Evolutionary conservation across 148 eudicot genomes (phyloP), one percentile per base, ranked within the genome.

Genomic region (Chenopodium quinoa): DNA sequence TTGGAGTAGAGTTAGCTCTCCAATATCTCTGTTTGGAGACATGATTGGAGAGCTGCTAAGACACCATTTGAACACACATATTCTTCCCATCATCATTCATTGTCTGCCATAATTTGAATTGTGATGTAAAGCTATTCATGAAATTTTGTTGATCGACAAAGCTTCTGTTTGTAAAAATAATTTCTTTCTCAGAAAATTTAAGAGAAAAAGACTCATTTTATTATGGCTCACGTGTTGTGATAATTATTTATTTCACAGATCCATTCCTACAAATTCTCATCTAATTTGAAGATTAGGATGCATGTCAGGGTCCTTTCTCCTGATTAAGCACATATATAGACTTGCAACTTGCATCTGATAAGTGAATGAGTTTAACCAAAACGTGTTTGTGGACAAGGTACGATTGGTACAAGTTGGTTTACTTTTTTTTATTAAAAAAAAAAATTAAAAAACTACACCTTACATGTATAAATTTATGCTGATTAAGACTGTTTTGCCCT

Each of bases 71-170:
- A 40, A 40, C 44, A 40, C 44, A 40, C 44, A 40, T 6, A 40
- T 65, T 78, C 80, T 65, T 69, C 37, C 10, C 32, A 66, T 31
- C 27, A 34, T 25, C 66, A 48, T 66, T 46, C 80, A 65, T 31
- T 78, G 34, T 50, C 74, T 14, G 32, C 66, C 54, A 10, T 6
- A 79, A n/a, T 31, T 50, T 31, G 67, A 70, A 25, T 54, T 34
- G 2, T 78, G 50, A 37, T 60, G 48, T 2, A 54, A 17, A 19
- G 19, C 23, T 20, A 14, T 46, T 64, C 22, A 48, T 12, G 66
- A 22, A 19, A 23, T 13, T 14, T 64, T 14, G 79, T 78, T 66
- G 80, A 78, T 44, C 1, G 54, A 44, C 52, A 23, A 78, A 19
- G 81, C 58, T 64, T 22, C 58, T 65, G 34, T 63, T 5, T 40